phyloP scores from a whole-genome alignment of 768 basidiomycete genomes.

The Exidia glandulosa region DNA sequence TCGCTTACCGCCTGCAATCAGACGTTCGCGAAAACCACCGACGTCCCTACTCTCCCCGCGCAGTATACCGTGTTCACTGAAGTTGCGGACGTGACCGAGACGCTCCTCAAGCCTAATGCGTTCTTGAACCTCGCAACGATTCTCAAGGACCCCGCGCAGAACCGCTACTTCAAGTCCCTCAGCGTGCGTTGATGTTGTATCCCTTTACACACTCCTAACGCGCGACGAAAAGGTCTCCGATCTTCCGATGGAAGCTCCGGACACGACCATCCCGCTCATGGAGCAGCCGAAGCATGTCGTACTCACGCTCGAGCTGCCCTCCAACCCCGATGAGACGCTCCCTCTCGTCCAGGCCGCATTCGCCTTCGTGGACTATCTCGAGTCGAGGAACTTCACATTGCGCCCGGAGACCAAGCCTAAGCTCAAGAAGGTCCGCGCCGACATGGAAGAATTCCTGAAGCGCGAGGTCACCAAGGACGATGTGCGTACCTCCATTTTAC shows the following conservation, averaged over 20 bases:
- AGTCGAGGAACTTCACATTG: slow-evolving; percentile 34
- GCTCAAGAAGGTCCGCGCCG: slow-evolving; percentile 62
- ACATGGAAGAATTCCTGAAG: slow-evolving; percentile 55
- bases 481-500: slow-evolving; percentile 24
- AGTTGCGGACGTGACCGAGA: slow-evolving; percentile 76
- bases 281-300: slow-evolving; percentile 64
- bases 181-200: slow-evolving; percentile 38
- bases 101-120: slow-evolving; percentile 50
- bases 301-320: slow-evolving; percentile 50
- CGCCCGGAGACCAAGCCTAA: slow-evolving; percentile 78
- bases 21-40: slow-evolving; percentile 76
- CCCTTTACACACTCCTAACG: slow-evolving; percentile 1
- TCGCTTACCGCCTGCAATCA: slow-evolving; percentile 18
- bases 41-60: slow-evolving; percentile 48
- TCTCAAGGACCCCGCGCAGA: slow-evolving; percentile 53
- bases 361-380: slow-evolving; percentile 60
- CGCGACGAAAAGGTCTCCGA: slow-evolving; percentile 53
- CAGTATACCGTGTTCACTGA: slow-evolving; percentile 49
- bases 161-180: slow-evolving; percentile 75
- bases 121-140: slow-evolving; percentile 38
- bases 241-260: slow-evolving; percentile 66
- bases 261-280: slow-evolving; percentile 33
- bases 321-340: slow-evolving; percentile 37
- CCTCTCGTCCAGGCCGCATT: slow-evolving; percentile 60
- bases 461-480: slow-evolving; percentile 64